Base-by-base conservation (phyloP, 1,284 basidiomycete genomes). In the Malassezia equina region DNA sequence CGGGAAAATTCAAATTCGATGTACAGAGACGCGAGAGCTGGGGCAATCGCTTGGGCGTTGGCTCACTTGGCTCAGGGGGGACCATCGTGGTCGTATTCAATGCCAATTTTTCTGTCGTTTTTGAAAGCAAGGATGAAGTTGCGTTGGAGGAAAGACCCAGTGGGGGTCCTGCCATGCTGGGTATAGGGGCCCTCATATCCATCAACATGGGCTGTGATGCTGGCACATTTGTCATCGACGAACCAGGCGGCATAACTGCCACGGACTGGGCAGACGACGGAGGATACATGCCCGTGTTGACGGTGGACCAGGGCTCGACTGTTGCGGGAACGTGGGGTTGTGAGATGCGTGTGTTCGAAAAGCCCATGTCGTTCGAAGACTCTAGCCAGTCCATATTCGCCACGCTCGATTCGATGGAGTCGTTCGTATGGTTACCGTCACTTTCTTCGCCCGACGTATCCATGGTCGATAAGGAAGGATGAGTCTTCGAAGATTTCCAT, bases 401-500 rank as follows among this genome's bases (percentile, higher is more conserved):
- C 3, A 55, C 33, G 21, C 33, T 27, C 3, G 46, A n/a, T 5
- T 53, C 52, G n/a, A 53, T 45, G 6, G 52, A 53, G 32, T 53
- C 52, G 13, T 32, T 43, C 3, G 45, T 53, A 21, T 41, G 12
- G 23, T 51, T 50, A 12, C 19, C 41, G 25, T 55, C 53, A 41
- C 53, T 55, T 19, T 55, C 53, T 21, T 55, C 53, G 27, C 53
- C 53, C 12, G 53, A 55, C 8, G 25, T 19, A 19, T 53, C 52
- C 7, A 24, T 48, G 15, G 36, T 31, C n/a, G 36, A n/a, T 7
- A 43, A 32, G 2, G 24, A 8, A 8, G 47, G n/a, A n/a, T 17
- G 13, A 15, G 8, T 29, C 4, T 39, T 39, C 19, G 36, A 39
- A 5, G 36, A 39, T 2, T n/a, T 19, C n/a, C n/a, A 39, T 39